Evolutionary conservation across 1,284 basidiomycete genomes (phyloP), one percentile per base, ranked within the genome.

Genomic region (Austroboletus niveus): DNA sequence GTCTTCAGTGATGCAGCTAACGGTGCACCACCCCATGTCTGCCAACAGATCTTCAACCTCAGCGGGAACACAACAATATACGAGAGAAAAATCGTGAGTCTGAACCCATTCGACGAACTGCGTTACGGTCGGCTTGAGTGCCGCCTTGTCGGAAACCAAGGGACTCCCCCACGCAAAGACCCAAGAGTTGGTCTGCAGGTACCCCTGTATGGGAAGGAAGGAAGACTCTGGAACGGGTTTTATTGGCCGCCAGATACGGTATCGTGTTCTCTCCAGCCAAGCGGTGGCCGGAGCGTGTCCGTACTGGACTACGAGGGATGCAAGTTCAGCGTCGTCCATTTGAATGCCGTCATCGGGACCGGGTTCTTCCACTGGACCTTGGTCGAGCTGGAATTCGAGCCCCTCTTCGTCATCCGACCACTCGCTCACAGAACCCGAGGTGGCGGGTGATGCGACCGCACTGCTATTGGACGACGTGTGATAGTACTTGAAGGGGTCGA

Each of bases 91-190:
- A 9, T 64, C 60, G 40, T 73, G 65, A 2, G 56, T 55, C 38
- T 62, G 65, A 4, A 57, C 68, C 65, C 73, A 77, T 6, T 62
- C 51, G 29, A 70, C 58, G 55, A 77, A 76, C 6, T 68, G 71
- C 12, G 54, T 57, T 15, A 68, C 60, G 2, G 72, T 73, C 6
- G 65, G 59, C 29, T 51, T 55, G 29, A 77, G 63, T 2, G 72
- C 73, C 2, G 65, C 57, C 5, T 64, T 56, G 39, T 71, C 66
- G 2, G 74, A 76, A 20, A 78, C 72, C 5, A 78, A 59, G 2
- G 75, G 77, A 46, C 73, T 71, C 3, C 75, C 75, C 77, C 76
- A 78, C 5, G 74, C 75, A 51, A 78, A 79, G 36, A 75, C 60
- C 53, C 67, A 77, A 2, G 47, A 41, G 36, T 57, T 53, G 35